A percentile compares a stretch with the other conserved stretches of the same genome.
Evolutionary conservation across 2,329 filamentous ascomycete genomes (phyloP).

Genomic region (Parastagonospora nodorum): DNA sequence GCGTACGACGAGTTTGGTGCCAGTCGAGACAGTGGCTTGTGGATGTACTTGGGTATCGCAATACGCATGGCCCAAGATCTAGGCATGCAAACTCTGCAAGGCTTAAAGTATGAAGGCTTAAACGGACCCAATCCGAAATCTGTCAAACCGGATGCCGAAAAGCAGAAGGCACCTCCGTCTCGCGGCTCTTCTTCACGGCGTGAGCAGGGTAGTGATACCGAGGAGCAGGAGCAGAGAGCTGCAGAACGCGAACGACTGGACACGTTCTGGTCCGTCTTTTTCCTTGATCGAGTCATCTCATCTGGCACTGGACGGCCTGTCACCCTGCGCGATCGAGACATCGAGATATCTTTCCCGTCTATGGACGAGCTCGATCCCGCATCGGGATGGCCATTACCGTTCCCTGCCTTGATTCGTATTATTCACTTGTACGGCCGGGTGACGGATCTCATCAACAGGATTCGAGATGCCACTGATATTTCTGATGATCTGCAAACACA

Average conservation of each 20-base stretch:
- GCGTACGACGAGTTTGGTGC: slow-evolving; percentile 90
- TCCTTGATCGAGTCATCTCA: slow-evolving; percentile 84
- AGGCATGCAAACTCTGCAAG: slow-evolving; percentile 80
- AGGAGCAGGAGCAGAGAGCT: slow-evolving; percentile 61
- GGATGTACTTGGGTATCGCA: slow-evolving; percentile 90
- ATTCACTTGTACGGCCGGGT: slow-evolving; percentile 85
- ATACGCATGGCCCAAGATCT: slow-evolving; percentile 83
- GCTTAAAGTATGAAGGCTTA: slow-evolving; percentile 64
- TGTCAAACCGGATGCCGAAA: slow-evolving; percentile 49
- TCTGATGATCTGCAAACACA: slow-evolving; percentile 74
- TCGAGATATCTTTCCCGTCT: slow-evolving; percentile 74
- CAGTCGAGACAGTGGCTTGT: slow-evolving; percentile 84
- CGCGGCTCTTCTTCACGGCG: slow-evolving; percentile 53
- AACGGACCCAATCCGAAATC: slow-evolving; percentile 62
- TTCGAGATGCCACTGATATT: slow-evolving; percentile 74
- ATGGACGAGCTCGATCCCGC: slow-evolving; percentile 57
- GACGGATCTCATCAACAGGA: slow-evolving; percentile 82
- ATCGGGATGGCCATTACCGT: slow-evolving; percentile 75
- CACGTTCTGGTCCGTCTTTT: slow-evolving; percentile 89
- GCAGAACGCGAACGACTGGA: slow-evolving; percentile 83
- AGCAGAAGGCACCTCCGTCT: slow-evolving; percentile 3
- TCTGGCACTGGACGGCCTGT: slow-evolving; percentile 84
- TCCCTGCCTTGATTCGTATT: slow-evolving; percentile 79
- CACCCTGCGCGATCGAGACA: slow-evolving; percentile 82
- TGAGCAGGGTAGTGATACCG: slow-evolving; percentile 42